Conservation (phyloP, 148 eudicot species). For the Vaccinium corymbosum region DNA sequence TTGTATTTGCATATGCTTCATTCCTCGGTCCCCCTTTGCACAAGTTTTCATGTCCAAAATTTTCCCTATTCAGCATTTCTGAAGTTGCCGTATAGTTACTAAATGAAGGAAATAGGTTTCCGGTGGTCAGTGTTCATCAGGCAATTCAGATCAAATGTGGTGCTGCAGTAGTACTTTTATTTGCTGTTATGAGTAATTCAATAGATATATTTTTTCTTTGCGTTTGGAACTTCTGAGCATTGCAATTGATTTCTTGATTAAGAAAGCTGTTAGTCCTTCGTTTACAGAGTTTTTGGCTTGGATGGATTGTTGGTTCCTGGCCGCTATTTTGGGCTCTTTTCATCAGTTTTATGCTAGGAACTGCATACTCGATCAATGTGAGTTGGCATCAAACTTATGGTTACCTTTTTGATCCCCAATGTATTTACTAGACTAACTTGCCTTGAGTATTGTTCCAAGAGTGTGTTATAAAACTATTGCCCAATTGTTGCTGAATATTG, state of each 20-base stretch:
- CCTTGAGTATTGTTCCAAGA: not conserved
- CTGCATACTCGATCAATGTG: slow-evolving; percentile 92
- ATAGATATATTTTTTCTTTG: not conserved
- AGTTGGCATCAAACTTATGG: slow-evolving; percentile 27
- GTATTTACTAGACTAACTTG: not conserved
- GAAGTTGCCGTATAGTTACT: not conserved
- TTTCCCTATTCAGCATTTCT: not conserved
- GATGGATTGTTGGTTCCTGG: slow-evolving; percentile 75
- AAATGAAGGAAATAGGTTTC: slow-evolving; percentile 6
- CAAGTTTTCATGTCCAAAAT: not conserved
- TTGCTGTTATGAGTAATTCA: not conserved
- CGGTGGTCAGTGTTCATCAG: not conserved
- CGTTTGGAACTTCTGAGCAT: not conserved
- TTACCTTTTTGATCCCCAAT: not conserved
- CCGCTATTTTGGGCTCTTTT: slow-evolving; percentile 93
- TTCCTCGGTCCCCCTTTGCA: not conserved
- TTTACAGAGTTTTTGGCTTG: slow-evolving; percentile 84
- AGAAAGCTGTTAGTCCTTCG: not conserved
- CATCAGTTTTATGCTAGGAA: slow-evolving; percentile 86
- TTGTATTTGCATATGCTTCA: not conserved
- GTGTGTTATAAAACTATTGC: slow-evolving; percentile 2
- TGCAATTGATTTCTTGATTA: not conserved
- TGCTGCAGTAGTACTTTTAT: not conserved
- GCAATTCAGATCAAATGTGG: not conserved
- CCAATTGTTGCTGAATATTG: not conserved